Base-by-base conservation (phyloP, 257 asterid genomes). In the Cordia subcordata region DNA sequence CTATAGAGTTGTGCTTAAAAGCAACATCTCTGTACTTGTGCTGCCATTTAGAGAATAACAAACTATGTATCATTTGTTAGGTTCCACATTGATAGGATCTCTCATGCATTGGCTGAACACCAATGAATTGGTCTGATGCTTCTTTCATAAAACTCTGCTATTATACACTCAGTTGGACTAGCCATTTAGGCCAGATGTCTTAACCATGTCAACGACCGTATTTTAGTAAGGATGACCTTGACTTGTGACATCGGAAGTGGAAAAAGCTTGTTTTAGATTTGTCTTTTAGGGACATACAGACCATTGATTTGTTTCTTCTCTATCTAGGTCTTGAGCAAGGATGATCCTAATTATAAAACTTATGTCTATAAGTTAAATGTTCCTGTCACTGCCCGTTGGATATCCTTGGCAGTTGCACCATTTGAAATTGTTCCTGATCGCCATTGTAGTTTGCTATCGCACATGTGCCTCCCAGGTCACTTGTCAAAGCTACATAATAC, bases 371-470 rank as follows among this genome's bases (percentile, higher is more conserved):
- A 67, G 76, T 70, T 93, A 81, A 86, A 82, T 62, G 80, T 85
- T 80, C 96, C 99, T 70, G 97, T 93, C 60, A 81, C 95, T 77
- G 90, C 99, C 67, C 87, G 82, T 57, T 93, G 90, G 87, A 85
- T 93, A 72, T 86, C 95, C 58, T 83, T 93, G 72, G 85, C 82
- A 55, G 95, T 93, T 62, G 99, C 96, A 5, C 95, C 95, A 63
- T 84, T 86, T 71, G 94, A 89, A 76, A 80, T 93, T 74, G 80
- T 93, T 71, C 90, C 97, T 10, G 96, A 93, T 69, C 81, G 70
- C 52, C 86, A 81, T 74, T 77, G 75, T 80, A 82, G 85, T 53
- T 63, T 70, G 73, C 76, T 89, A 39, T 78, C 96, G 53, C 88
- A 87, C 77, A 82, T 89, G 62, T 85, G 95, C 77, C 76, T 82